Conservation (phyloP, 2,329 filamentous ascomycete species). For the Magnaporthales sp. region DNA sequence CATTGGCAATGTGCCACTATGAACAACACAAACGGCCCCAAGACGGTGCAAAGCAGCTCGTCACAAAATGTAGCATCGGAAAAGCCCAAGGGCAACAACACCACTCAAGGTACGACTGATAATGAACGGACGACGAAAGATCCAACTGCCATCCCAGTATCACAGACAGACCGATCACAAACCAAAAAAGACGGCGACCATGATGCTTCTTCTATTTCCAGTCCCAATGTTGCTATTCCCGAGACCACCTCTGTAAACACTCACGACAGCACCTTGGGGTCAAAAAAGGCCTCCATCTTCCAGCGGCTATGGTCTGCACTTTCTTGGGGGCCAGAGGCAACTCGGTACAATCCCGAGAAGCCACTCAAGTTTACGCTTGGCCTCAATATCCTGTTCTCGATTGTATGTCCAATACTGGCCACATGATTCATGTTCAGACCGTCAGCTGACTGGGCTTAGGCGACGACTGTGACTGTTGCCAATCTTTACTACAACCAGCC, state of each 20-base stretch:
- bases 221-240: neutral
- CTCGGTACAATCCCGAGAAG: slow-evolving; percentile 57
- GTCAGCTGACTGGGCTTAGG: slow-evolving; percentile 21
- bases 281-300: neutral
- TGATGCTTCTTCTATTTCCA: neutral
- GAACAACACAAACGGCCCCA: neutral
- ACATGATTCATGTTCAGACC: neutral
- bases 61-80: neutral
- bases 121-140: neutral
- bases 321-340: slow-evolving; percentile 41
- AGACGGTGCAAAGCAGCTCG: neutral
- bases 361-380: slow-evolving; percentile 60
- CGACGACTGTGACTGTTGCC: slow-evolving; percentile 60
- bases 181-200: neutral
- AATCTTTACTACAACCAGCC: slow-evolving; percentile 75
- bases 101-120: neutral
- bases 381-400: slow-evolving; percentile 62
- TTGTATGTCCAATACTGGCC: slow-evolving; percentile 30
- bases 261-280: neutral
- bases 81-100: neutral
- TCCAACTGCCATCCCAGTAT: neutral
- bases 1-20: neutral
- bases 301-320: neutral
- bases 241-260: neutral
- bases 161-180: neutral